Conservation (phyloP, 208 protist genomes). For the Leishmania guyanensis region DNA sequence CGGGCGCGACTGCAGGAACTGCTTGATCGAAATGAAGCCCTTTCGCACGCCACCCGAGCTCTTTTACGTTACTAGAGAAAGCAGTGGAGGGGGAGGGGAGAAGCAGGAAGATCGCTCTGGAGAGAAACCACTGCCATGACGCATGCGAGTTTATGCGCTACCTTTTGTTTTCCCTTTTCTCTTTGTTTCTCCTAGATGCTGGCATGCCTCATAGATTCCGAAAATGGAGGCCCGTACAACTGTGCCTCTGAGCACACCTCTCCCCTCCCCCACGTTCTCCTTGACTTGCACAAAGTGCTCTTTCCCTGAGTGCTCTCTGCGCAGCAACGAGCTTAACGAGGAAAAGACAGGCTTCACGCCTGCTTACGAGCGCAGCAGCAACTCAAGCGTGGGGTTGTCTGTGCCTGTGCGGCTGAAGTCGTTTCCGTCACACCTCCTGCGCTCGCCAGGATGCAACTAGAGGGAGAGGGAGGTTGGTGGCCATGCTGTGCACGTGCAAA, state of each 20-base stretch:
- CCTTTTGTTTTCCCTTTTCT: neutral
- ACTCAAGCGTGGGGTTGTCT: neutral
- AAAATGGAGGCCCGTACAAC: neutral
- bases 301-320: neutral
- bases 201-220: neutral
- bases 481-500: neutral
- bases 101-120: neutral
- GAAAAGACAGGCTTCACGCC: neutral
- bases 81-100: neutral
- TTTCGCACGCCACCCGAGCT: conserved; percentile 40
- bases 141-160: neutral
- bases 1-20: conserved; percentile 33
- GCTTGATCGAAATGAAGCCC: conserved; percentile 38
- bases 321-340: neutral
- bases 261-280: neutral
- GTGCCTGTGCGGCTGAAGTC: neutral
- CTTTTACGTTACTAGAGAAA: conserved; percentile 30
- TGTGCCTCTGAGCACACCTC: neutral
- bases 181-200: neutral
- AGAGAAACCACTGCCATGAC: neutral
- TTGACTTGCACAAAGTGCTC: neutral
- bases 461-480: neutral
- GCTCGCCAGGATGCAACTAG: neutral
- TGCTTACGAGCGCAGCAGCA: neutral
- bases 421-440: neutral